phyloP scores from a whole-genome alignment of 2,329 filamentous ascomycete species.

The Verruconis gallopava region DNA sequence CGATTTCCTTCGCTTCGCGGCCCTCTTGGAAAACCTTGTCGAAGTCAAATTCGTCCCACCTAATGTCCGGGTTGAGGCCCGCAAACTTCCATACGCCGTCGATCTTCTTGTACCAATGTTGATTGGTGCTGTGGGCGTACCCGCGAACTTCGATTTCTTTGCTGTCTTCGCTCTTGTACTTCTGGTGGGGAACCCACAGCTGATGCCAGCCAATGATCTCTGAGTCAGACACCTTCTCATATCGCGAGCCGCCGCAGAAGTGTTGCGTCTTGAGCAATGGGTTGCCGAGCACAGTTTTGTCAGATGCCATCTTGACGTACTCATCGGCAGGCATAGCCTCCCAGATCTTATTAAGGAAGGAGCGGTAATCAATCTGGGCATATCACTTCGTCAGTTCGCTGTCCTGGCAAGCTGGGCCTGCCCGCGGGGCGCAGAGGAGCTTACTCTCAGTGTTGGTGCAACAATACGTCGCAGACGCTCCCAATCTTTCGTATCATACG shows the following conservation, averaged over 20 bases:
- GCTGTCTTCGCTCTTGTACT: conserved; percentile 36
- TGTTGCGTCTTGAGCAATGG: conserved; percentile 43
- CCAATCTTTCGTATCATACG: conserved; percentile 55
- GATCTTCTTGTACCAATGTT: conserved; percentile 44
- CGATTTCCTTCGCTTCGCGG: conserved; percentile 20
- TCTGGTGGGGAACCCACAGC: conserved; percentile 45
- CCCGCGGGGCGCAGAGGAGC: not conserved
- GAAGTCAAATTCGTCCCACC: conserved; percentile 44
- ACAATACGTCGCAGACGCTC: conserved; percentile 46
- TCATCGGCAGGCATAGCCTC: conserved; percentile 43
- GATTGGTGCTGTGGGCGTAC: conserved; percentile 43
- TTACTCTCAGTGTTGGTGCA: conserved; percentile 43
- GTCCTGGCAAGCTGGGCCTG: not conserved
- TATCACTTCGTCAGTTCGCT: not conserved
- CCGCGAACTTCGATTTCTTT: conserved; percentile 39
- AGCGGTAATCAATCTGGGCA: conserved; percentile 54
- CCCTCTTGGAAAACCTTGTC: conserved; percentile 41
- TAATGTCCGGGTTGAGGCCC: conserved; percentile 39
- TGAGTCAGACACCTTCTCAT: conserved; percentile 36
- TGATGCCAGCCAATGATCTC: conserved; percentile 43
- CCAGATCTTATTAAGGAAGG: conserved; percentile 42
- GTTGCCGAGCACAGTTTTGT: conserved; percentile 41
- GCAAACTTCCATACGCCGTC: conserved; percentile 47
- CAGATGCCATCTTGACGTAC: conserved; percentile 40
- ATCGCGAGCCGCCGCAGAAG: conserved; percentile 40